Evolutionary conservation across 1,284 basidiomycete genomes (phyloP).

Genomic region (Papiliotrema laurentii): DNA sequence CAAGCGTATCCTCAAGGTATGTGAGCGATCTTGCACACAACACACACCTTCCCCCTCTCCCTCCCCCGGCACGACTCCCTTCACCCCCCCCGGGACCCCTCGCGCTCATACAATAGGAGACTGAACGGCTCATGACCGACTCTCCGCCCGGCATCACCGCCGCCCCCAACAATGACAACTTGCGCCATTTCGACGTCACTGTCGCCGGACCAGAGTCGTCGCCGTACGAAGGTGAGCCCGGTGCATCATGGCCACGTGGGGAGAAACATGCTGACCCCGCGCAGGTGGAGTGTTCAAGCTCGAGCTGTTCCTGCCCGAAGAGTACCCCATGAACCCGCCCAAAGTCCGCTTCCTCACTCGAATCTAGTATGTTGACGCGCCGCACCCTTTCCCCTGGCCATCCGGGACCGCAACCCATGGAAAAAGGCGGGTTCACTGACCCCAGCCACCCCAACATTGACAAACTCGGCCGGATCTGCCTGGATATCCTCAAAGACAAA

Average conservation of each 20-base stretch:
- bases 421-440: too few species aligned
- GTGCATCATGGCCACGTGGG: neutral
- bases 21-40: conserved; percentile 8
- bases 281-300: conserved; percentile 88
- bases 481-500: conserved; percentile 99
- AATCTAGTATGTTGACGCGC: conserved; percentile 62
- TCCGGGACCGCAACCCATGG: too few species aligned
- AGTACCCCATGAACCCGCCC: conserved; percentile 98
- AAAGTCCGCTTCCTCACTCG: conserved; percentile 98
- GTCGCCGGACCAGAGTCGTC: conserved; percentile 91
- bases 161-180: conserved; percentile 90
- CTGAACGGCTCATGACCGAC: conserved; percentile 90
- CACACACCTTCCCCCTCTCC: neutral
- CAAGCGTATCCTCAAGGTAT: conserved; percentile 50
- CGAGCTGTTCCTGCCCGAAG: conserved; percentile 95
- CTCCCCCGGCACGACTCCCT: neutral
- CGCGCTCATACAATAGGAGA: conserved; percentile 65
- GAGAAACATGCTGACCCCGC: conserved; percentile 5
- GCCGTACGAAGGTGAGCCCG: conserved; percentile 80
- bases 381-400: too few species aligned
- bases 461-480: conserved; percentile 94
- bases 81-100: neutral
- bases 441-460: conserved; percentile 91
- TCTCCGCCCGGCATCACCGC: conserved; percentile 95
- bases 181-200: conserved; percentile 97